These are phyloP conservation scores for Echinochloa phyllopogon DNA, from an alignment of 176 grass and related monocot genomes.

Conservation along the genomic window DNA sequence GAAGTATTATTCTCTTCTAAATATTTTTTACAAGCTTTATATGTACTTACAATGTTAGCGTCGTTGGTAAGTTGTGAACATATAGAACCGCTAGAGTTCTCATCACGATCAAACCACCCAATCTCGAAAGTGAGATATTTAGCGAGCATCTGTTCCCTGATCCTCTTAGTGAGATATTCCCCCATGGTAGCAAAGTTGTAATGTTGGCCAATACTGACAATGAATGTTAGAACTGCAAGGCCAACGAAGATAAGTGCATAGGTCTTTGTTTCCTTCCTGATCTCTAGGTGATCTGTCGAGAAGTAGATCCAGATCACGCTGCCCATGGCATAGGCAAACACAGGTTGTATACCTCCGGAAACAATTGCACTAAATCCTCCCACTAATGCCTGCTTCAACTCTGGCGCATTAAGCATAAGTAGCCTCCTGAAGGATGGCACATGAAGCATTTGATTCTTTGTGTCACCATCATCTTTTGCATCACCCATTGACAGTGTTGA, in stretches of 20 bases:
- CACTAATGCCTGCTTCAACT: slow-evolving; percentile 74
- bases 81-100: slow-evolving; percentile 89
- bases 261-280: slow-evolving; percentile 65
- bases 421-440: slow-evolving; percentile 82
- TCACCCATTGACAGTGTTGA: neutral
- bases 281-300: slow-evolving; percentile 71
- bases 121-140: slow-evolving; percentile 93
- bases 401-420: slow-evolving; percentile 84
- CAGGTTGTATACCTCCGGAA: slow-evolving; percentile 80
- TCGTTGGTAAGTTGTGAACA: slow-evolving; percentile 86
- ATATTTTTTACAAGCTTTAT: neutral
- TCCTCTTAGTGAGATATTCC: slow-evolving; percentile 92
- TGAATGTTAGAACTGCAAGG: slow-evolving; percentile 66
- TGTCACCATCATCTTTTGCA: slow-evolving; percentile 34
- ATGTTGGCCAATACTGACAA: slow-evolving; percentile 80
- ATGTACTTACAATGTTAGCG: slow-evolving; percentile 65
- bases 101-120: slow-evolving; percentile 84
- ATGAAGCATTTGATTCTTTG: slow-evolving; percentile 40
- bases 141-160: slow-evolving; percentile 76
- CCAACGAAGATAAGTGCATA: slow-evolving; percentile 72
- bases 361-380: slow-evolving; percentile 72
- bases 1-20: slow-evolving; percentile 3
- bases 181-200: slow-evolving; percentile 99
- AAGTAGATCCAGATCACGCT: slow-evolving; percentile 87
- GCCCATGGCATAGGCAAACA: slow-evolving; percentile 78